Evolutionary conservation across 331 rosid genomes (phyloP).

Genomic region (Rosa hybrid): DNA sequence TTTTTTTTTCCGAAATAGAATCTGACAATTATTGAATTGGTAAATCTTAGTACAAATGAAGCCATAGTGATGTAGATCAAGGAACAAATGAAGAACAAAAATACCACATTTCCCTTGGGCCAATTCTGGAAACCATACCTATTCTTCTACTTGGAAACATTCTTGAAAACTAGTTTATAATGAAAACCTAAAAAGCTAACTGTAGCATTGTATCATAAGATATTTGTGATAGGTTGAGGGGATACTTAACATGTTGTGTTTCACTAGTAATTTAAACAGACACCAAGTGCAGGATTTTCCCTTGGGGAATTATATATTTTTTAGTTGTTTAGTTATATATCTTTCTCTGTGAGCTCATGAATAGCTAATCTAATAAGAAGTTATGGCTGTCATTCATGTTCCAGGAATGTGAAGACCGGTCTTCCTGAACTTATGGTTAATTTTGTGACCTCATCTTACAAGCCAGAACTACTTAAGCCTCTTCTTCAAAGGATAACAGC

Average conservation of each 20-base stretch:
- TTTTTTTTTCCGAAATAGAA: background rate
- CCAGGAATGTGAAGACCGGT: constrained; percentile 67
- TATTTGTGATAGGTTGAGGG: background rate
- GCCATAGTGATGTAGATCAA: background rate
- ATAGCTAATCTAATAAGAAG: background rate
- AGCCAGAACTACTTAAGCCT: constrained; percentile 71
- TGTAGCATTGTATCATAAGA: background rate
- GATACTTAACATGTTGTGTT: background rate
- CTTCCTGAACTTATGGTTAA: constrained; percentile 89
- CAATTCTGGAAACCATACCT: background rate
- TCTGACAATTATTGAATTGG: background rate
- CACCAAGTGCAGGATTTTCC: background rate
- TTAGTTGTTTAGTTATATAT: background rate
- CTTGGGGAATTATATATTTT: background rate
- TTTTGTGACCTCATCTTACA: constrained; percentile 88
- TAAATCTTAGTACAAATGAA: background rate
- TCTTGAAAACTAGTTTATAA: background rate
- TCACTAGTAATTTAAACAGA: background rate
- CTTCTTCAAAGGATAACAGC: constrained; percentile 64
- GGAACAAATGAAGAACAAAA: background rate
- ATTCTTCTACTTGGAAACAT: background rate
- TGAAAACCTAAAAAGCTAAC: background rate
- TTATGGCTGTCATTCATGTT: constrained; percentile 30
- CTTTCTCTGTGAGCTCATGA: background rate
- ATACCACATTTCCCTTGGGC: background rate